Evolutionary conservation across 179 eudicot species (phyloP).

Genomic region (Carnegiea gigantea): DNA sequence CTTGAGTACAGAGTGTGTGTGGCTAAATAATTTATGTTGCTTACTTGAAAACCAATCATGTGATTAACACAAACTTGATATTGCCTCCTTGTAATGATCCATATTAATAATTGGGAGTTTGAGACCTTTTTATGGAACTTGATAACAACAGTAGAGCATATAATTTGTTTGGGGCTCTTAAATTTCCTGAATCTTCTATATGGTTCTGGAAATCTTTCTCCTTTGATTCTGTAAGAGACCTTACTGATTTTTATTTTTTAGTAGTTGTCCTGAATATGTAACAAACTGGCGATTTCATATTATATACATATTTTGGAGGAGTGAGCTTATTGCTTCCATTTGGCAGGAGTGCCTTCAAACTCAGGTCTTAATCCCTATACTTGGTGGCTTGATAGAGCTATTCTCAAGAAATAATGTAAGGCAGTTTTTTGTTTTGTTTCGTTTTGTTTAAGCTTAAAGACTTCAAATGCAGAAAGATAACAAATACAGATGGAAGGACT

Average conservation of each 20-base stretch:
- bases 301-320: not conserved
- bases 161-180: slow-evolving; percentile 4
- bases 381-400: slow-evolving; percentile 76
- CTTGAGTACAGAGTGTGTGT: not conserved
- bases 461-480: not conserved
- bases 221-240: not conserved
- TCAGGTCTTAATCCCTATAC: slow-evolving; percentile 70
- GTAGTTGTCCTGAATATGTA: not conserved
- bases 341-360: slow-evolving; percentile 63
- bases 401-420: slow-evolving; percentile 55
- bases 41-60: not conserved
- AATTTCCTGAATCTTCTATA: not conserved
- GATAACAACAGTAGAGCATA: not conserved
- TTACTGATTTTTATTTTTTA: not conserved
- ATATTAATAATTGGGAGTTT: not conserved
- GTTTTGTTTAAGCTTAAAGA: not conserved
- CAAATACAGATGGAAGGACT: not conserved
- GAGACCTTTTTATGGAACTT: not conserved
- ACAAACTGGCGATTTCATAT: not conserved
- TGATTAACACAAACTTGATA: not conserved
- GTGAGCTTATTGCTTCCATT: not conserved
- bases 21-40: not conserved
- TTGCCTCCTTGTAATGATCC: not conserved
- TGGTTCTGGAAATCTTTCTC: not conserved
- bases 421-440: not conserved